Percentiles rank a stretch among this genome's conserved stretches.
phyloP scores from a whole-genome alignment of 2,329 filamentous ascomycete species.

The Alternaria hordeiaustralica region DNA sequence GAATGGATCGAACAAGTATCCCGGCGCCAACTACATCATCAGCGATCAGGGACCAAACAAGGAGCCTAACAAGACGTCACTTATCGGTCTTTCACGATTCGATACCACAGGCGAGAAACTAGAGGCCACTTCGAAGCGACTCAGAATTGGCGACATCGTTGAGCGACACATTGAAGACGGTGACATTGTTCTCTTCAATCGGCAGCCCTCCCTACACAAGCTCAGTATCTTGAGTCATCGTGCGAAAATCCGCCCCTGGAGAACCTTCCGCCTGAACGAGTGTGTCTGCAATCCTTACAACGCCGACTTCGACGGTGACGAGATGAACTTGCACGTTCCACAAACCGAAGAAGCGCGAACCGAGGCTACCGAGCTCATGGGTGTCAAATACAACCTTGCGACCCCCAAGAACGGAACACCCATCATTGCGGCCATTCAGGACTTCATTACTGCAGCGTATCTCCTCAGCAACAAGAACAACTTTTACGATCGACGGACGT shows the following conservation, averaged over 20 bases:
- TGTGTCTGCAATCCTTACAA: constrained; percentile 99
- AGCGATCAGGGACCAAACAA: constrained; percentile 63
- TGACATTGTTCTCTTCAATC: constrained; percentile 96
- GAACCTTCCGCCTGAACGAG: constrained; percentile 95
- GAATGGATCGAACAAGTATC: constrained; percentile 80
- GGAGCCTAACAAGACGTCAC: constrained; percentile 67
- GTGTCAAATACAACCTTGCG: constrained; percentile 92
- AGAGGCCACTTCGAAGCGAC: constrained; percentile 72
- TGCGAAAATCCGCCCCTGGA: constrained; percentile 91
- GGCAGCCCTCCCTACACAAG: constrained; percentile 96
- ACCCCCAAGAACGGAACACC: constrained; percentile 98
- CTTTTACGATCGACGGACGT: constrained; percentile 88
- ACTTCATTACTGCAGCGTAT: constrained; percentile 97
- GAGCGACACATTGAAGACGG: constrained; percentile 95
- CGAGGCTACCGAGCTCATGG: constrained; percentile 96
- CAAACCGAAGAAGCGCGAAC: constrained; percentile 96
- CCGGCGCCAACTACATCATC: constrained; percentile 83
- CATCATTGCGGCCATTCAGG: constrained; percentile 98
- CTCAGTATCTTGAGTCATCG: constrained; percentile 97
- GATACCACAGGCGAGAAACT: constrained; percentile 63
- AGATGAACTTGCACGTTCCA: constrained; percentile 98
- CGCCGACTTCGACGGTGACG: constrained; percentile 97
- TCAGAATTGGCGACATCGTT: constrained; percentile 85
- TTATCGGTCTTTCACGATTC: constrained; percentile 61
- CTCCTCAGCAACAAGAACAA: constrained; percentile 89